phyloP scores from a whole-genome alignment of 2,329 filamentous ascomycete species.

The Alternaria consortialis region DNA sequence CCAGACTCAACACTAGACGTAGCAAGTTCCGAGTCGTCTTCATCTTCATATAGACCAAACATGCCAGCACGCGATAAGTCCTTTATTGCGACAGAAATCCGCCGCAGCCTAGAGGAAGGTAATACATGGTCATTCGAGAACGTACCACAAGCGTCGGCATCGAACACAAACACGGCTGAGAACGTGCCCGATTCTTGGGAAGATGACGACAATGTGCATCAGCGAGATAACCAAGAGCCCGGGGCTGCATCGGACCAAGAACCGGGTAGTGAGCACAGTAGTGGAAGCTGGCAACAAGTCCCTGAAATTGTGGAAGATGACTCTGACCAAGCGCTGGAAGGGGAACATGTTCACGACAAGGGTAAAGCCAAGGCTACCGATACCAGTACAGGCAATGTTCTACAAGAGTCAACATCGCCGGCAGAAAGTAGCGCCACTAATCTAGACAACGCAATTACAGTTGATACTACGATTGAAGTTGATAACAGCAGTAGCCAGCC shows the following conservation, averaged over 20 bases:
- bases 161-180: conserved; percentile 6
- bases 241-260: conserved; percentile 35
- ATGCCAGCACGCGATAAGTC: conserved; percentile 58
- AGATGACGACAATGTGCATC: conserved; percentile 28
- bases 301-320: conserved; percentile 39
- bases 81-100: conserved; percentile 59
- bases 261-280: conserved; percentile 48
- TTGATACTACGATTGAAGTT: conserved; percentile 5
- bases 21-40: conserved; percentile 18
- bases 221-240: conserved; percentile 8
- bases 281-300: conserved; percentile 54
- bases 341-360: conserved; percentile 33
- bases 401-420: conserved; percentile 5
- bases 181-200: conserved; percentile 38
- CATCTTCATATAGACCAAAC: conserved; percentile 50
- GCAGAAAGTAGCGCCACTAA: conserved; percentile 9
- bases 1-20: conserved; percentile 5
- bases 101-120: conserved; percentile 57
- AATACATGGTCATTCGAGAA: conserved; percentile 45
- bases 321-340: conserved; percentile 40
- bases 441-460: conserved; percentile 9
- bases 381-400: neutral
- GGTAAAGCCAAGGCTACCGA: conserved; percentile 38
- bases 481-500: conserved; percentile 13
- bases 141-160: conserved; percentile 21